Evolutionary conservation across 1,139 yeast species (phyloP).

Genomic region (Suhomyces bribrorum): DNA sequence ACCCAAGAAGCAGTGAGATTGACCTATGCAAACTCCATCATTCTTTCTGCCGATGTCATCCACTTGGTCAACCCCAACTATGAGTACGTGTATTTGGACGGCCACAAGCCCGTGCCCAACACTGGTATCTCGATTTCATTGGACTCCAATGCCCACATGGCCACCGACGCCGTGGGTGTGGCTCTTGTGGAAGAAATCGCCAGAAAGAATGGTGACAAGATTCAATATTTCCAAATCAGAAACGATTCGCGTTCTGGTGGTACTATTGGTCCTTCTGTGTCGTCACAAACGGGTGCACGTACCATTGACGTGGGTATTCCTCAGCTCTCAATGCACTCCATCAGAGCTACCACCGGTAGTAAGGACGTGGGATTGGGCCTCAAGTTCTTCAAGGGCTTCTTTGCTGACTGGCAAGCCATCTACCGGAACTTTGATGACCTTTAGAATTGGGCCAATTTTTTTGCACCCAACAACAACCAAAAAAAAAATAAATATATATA

Average conservation of each 20-base stretch:
- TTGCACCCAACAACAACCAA: no score
- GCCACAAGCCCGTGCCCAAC: conserved; percentile 78
- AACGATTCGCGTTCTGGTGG: conserved; percentile 77
- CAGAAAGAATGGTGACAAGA: conserved; percentile 53
- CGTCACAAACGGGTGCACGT: conserved; percentile 70
- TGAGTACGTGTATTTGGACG: conserved; percentile 59
- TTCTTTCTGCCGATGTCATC: conserved; percentile 67
- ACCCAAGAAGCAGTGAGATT: conserved; percentile 27
- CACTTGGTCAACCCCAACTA: conserved; percentile 69
- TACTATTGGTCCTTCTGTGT: conserved; percentile 73
- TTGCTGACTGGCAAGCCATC: conserved; percentile 56
- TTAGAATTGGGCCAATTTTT: no score
- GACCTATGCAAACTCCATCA: conserved; percentile 55
- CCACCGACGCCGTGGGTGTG: conserved; percentile 72
- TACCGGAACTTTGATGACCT: conserved; percentile 47
- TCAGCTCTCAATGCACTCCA: conserved; percentile 79
- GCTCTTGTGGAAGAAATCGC: conserved; percentile 70
- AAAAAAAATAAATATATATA: no score
- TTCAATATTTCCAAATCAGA: conserved; percentile 72
- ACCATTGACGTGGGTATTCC: conserved; percentile 79
- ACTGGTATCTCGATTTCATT: conserved; percentile 68
- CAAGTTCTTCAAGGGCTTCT: conserved; percentile 64
- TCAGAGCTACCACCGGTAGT: conserved; percentile 72
- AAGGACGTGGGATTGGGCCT: conserved; percentile 69
- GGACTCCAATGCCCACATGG: conserved; percentile 80